Evolutionary conservation across 23 red algal species (phyloP), one percentile per base, ranked within the genome.

Genomic region (Agarophyton chilense): DNA sequence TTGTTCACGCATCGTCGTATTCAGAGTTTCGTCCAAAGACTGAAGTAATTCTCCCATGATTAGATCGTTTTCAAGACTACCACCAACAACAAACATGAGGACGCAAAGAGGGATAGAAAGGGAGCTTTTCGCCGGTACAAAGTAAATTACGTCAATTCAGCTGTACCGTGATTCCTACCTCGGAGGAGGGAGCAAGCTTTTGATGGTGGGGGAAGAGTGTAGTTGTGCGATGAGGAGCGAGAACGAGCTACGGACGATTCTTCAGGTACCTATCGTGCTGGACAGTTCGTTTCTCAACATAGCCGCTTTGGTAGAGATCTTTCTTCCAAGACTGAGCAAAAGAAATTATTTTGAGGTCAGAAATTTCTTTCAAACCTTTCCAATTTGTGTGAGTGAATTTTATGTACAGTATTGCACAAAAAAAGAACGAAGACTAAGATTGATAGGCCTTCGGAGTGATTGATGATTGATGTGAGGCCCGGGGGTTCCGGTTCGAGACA

Each of bases 11-110:
- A 96, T 90, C 18, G 86, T 82, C 35, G 86, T 87, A 60, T 83
- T 65, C 3, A 96, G 77, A 36, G 94, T 68, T 22, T 93, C 94
- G 36, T 84, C 72, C 29, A 92, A 64, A 10, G 89, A 75, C 35
- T 74, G 77, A 34, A 96, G 73, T 4, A 96, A 88, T 82, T 96
- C 94, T 35, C 76, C 79, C 64, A 96, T 82, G 41, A 96, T 93
- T 18, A 96, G 49, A 73, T 96, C 94, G 45, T 96, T 96, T 72
- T 96, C 94, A 2, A 62, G 44, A 22, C 40, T 24, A 31, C 56
- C 67, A 14, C 89, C 90, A 0, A 83, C 86, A 53, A 96, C 82
- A 84, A 96, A 96, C 68, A 96, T 83, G 43, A 93, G 77, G 4
- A 96, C n/a, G 19, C 3, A 33, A 41, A 70, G 55, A 58, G 17